Base-by-base conservation (phyloP, 768 basidiomycete species). In the Boletus fagicola region DNA sequence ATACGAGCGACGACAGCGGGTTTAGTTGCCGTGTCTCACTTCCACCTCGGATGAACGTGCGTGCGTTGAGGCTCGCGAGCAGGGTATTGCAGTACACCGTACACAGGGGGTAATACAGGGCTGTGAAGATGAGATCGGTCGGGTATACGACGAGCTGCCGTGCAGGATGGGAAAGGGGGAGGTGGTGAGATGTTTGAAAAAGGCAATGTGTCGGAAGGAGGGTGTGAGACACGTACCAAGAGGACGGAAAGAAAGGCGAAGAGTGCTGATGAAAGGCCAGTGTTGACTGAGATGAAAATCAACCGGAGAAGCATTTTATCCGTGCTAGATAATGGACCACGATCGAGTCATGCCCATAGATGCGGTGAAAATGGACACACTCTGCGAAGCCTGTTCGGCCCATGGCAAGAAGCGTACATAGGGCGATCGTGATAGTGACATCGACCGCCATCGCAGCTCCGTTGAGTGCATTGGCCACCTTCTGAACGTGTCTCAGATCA, bases 31-130 rank as follows among this genome's bases (percentile, higher is more conserved):
- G 49, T 7, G 7, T 36, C 1, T 54, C 61, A 3, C 20, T 33
- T 30, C 49, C 42, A 18, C 54, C 55, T 5, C 66, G 61, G 11
- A 39, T 22, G 42, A 59, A 67, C 28, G 58, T 36, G 38, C 71
- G 68, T 0, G 65, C 60, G 26, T 75, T 71, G 51, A 74, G 63
- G 56, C 62, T 76, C 42, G 66, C 69, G 35, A 76, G 66, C 6
- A 74, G 46, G 26, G 73, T 70, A 58, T 70, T 72, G 47, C 72
- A 66, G 44, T 76, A 75, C 16, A 73, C 58, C 31, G 70, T 63
- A 46, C 72, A 69, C 24, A 74, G 60, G 6, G 74, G 68, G 43
- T 63, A 69, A 49, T 68, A 74, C 39, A 73, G 18, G 6, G 64
- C 66, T 16, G 53, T 59, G 49, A 64, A 61, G 48, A 66, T 57